Conservation (phyloP, 768 basidiomycete genomes). For the Naematelia aurantialba region DNA sequence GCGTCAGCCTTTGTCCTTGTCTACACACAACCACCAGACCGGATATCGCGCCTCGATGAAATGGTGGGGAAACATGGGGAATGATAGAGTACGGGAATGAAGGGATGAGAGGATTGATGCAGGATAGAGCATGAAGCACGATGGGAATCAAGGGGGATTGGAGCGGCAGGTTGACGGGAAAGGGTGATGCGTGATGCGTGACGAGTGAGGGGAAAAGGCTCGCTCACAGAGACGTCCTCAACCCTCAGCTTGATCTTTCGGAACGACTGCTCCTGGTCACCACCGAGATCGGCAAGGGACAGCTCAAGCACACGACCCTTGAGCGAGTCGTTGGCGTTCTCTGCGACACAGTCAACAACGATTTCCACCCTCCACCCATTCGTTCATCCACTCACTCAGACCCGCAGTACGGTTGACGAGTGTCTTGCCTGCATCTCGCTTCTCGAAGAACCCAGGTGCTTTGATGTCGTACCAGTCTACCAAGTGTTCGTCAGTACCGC, state of each 20-base stretch:
- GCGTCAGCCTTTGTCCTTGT: slow-evolving; percentile 5
- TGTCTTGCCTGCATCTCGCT: slow-evolving; percentile 95
- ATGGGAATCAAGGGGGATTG: no score
- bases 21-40: no score
- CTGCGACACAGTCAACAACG: slow-evolving; percentile 53
- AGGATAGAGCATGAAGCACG: no score
- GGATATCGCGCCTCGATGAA: no score
- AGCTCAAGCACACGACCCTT: slow-evolving; percentile 95
- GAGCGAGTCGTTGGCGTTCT: slow-evolving; percentile 97
- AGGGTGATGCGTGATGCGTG: background rate
- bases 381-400: slow-evolving; percentile 67
- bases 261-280: slow-evolving; percentile 99
- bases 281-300: slow-evolving; percentile 95
- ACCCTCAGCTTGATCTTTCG: slow-evolving; percentile 98
- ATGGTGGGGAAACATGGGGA: no score
- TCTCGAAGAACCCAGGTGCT: slow-evolving; percentile 95
- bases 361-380: slow-evolving; percentile 1
- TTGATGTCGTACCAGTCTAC: slow-evolving; percentile 99
- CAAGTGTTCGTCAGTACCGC: background rate
- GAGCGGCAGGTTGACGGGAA: no score
- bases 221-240: slow-evolving; percentile 56
- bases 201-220: background rate
- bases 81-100: no score
- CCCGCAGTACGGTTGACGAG: slow-evolving; percentile 97
- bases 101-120: no score